Evolutionary conservation across 2,329 filamentous ascomycete species (phyloP), one percentile per base, ranked within the genome.

Genomic region (Trichoderma sp.): DNA sequence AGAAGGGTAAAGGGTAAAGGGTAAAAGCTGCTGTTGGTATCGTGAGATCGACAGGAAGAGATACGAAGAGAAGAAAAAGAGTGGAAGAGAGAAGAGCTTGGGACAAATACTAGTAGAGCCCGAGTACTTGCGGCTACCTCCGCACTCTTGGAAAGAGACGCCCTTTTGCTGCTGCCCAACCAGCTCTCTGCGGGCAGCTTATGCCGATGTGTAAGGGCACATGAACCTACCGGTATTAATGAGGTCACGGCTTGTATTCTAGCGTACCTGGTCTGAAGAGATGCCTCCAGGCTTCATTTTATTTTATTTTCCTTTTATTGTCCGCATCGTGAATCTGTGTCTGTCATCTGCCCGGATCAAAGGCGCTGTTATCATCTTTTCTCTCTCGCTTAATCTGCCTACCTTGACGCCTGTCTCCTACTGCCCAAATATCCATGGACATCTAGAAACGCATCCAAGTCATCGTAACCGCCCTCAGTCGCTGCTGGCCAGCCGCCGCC

Each of bases 111-210:
- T 28, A 18, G 13, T 66, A 10, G 30, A 37, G 61, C 30, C 56
- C 39, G 55, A 4, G 37, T 37, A 37, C 30, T 14, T 34, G 21
- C 30, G 16, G 37, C 11, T 37, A 34, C 30, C 18, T 58, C 54
- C 30, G 37, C n/a, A 16, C 21, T 28, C 7, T 13, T 10, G 52
- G 64, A 66, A 59, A 16, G 64, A 55, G 32, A 18, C 28, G 43
- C 1, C 26, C 37, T 66, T 37, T 21, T 66, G 16, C 64, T 51
- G 64, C 64, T 56, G 64, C 64, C 64, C 64, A 66, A 59, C 54
- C 52, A 39, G 54, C 39, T 59, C 54, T 39, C 37, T 66, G 30
- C 51, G 6, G 30, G 14, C 56, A 43, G 56, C 52, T n/a, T 55
- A 37, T 32, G 26, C 18, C 21, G 46, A 28, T 6, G n/a, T 21